Base-by-base conservation (phyloP, 139 green algal genomes). In the Spirogloea muscicola region DNA sequence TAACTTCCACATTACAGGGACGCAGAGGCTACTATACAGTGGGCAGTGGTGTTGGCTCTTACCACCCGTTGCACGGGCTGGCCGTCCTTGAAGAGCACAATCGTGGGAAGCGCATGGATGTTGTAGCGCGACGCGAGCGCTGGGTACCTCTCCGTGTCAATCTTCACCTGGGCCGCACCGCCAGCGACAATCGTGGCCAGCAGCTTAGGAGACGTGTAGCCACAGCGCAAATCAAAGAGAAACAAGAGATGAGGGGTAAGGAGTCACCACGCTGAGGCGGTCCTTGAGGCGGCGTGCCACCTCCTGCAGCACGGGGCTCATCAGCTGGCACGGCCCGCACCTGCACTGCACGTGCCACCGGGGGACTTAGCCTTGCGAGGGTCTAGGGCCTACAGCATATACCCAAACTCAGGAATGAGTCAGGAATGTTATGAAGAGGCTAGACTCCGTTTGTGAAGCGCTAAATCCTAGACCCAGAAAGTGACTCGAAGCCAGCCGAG, bases 81-180 rank as follows among this genome's bases (percentile, higher is more conserved):
- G 39, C 89, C 89, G 6, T 88, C 44, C 29, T 80, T 60, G 65
- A 93, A 93, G 1, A 94, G 73, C 34, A 89, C 39, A 7, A 95
- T 61, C 2, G 89, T 94, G 3, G 89, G 89, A 10, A 93, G 73
- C 0, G 84, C 86, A 75, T 89, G 59, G 0, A 95, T 69, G 21
- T 60, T 3, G 66, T 91, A 87, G 43, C 84, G 21, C 9, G 76
- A 83, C 0, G 89, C 86, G 1, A 96, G 41, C 1, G 58, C 59
- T 0, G 81, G 82, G 57, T 94, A 96, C 63, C 90, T 91, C 36
- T 96, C 91, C 0, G 82, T 91, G 72, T 96, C 89, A n/a, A 96
- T 92, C 72, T 95, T 92, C 38, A 93, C 84, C 74, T 81, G 73
- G 5, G 18, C 63, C 5, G 39, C 7, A 5, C 7, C 64, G 5